These are phyloP conservation scores for Plectosphaerella cucumerina DNA, from an alignment of 2,329 filamentous ascomycete species.

Conservation along the genomic window DNA sequence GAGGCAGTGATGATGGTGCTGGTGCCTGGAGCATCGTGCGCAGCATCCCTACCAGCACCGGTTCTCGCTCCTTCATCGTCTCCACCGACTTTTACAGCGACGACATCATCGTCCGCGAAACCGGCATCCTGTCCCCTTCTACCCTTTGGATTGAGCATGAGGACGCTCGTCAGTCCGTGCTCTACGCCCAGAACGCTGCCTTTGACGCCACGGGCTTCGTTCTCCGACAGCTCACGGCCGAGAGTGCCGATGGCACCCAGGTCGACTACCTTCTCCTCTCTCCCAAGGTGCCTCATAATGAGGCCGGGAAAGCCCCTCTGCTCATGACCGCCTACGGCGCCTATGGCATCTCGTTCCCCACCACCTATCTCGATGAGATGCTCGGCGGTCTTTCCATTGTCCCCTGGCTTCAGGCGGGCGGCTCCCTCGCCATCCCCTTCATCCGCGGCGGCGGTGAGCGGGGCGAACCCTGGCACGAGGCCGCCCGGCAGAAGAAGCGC, in stretches of 20 bases:
- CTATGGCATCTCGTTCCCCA: background rate
- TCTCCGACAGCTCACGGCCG: background rate
- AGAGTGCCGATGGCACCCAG: background rate
- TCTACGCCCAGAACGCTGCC: background rate
- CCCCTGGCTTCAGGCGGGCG: background rate
- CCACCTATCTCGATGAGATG: background rate
- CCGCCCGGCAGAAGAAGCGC: background rate
- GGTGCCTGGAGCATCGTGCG: background rate
- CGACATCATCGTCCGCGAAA: background rate
- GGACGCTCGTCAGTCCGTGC: background rate
- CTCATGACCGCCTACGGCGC: slow-evolving; percentile 1
- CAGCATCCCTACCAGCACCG: background rate
- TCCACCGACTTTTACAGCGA: background rate
- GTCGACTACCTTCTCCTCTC: slow-evolving; percentile 2
- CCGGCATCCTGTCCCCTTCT: background rate
- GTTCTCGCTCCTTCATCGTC: background rate
- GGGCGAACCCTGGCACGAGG: slow-evolving; percentile 1
- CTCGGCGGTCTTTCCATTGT: slow-evolving; percentile 1
- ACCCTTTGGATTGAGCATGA: background rate
- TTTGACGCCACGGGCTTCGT: background rate
- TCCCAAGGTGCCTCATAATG: background rate
- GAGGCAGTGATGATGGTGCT: background rate
- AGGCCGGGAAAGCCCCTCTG: background rate
- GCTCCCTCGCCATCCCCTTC: background rate
- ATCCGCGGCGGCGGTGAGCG: slow-evolving; percentile 3